These are phyloP conservation scores for Phaeosphaeriaceae sp. DNA, from an alignment of 2,329 filamentous ascomycete genomes.

Conservation along the genomic window DNA sequence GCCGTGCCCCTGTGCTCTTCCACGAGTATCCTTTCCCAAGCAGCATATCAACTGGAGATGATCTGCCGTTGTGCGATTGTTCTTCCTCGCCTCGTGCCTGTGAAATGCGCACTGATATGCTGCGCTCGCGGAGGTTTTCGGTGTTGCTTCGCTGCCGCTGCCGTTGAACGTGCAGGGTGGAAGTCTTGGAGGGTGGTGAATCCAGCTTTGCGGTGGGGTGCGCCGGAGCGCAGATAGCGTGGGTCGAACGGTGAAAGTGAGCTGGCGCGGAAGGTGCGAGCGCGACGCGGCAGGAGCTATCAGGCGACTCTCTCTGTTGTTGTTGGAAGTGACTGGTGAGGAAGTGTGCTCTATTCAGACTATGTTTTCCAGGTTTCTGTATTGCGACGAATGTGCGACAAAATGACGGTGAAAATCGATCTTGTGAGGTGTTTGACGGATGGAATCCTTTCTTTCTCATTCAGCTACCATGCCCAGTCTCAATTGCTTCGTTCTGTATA, in stretches of 20 bases:
- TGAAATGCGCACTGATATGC: slow-evolving; percentile 41
- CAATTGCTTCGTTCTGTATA: neutral
- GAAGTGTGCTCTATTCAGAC: neutral
- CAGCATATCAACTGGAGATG: slow-evolving; percentile 67
- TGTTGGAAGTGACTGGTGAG: slow-evolving; percentile 8
- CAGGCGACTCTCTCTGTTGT: neutral
- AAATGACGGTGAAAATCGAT: neutral
- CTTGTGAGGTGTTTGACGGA: neutral
- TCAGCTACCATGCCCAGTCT: neutral
- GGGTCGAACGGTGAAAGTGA: slow-evolving; percentile 2
- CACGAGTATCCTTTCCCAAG: slow-evolving; percentile 88
- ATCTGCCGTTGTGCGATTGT: slow-evolving; percentile 21
- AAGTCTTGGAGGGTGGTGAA: slow-evolving; percentile 27
- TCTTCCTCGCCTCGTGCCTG: slow-evolving; percentile 37
- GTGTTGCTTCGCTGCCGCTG: slow-evolving; percentile 38
- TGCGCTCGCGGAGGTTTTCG: slow-evolving; percentile 36
- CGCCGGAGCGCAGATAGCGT: slow-evolving; percentile 13
- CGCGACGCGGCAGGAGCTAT: neutral
- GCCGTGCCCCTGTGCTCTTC: slow-evolving; percentile 83
- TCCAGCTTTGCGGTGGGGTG: slow-evolving; percentile 37
- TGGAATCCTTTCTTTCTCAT: neutral
- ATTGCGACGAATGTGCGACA: neutral
- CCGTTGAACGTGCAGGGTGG: slow-evolving; percentile 40
- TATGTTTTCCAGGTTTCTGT: neutral
- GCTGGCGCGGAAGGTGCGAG: slow-evolving; percentile 5